Percentiles rank a stretch among this genome's conserved stretches.
These are phyloP conservation scores for Rhynchospora breviuscula DNA, from an alignment of 176 grass and related monocot species.

Conservation along the genomic window DNA sequence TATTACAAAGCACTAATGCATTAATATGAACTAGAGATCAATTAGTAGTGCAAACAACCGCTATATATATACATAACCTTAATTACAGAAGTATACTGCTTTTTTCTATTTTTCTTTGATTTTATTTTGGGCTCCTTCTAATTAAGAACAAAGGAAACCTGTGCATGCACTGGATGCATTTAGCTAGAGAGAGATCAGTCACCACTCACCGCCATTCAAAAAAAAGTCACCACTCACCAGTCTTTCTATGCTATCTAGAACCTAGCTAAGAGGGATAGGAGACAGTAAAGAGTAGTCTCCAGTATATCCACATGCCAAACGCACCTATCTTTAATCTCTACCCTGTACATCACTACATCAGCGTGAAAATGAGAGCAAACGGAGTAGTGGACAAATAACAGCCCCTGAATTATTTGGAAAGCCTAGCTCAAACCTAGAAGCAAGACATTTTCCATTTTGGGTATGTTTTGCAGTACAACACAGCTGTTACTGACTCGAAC, in stretches of 20 bases:
- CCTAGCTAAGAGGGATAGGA: neutral
- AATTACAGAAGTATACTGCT: neutral
- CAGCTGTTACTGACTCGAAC: constrained; percentile 3
- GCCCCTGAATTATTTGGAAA: constrained; percentile 31
- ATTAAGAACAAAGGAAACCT: neutral
- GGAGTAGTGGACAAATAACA: constrained; percentile 81
- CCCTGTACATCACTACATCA: constrained; percentile 30
- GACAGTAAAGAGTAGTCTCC: constrained; percentile 17
- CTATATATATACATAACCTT: neutral
- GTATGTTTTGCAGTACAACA: constrained; percentile 1
- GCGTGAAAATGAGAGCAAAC: constrained; percentile 30
- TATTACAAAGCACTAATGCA: no score
- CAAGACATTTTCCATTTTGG: constrained; percentile 7
- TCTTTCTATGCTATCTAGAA: no score
- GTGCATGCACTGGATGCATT: neutral
- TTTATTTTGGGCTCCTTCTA: neutral
- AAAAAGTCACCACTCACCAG: no score
- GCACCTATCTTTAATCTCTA: neutral
- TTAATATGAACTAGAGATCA: neutral
- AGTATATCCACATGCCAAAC: no score
- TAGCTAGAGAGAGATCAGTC: neutral
- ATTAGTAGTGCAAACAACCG: constrained; percentile 5
- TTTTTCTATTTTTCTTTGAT: neutral
- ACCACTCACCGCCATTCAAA: no score
- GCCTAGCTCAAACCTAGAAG: constrained; percentile 23